Percentiles rank a stretch among this genome's conserved stretches.
phyloP scores from a whole-genome alignment of 306 rosid species.

The Cicer yamashitae region DNA sequence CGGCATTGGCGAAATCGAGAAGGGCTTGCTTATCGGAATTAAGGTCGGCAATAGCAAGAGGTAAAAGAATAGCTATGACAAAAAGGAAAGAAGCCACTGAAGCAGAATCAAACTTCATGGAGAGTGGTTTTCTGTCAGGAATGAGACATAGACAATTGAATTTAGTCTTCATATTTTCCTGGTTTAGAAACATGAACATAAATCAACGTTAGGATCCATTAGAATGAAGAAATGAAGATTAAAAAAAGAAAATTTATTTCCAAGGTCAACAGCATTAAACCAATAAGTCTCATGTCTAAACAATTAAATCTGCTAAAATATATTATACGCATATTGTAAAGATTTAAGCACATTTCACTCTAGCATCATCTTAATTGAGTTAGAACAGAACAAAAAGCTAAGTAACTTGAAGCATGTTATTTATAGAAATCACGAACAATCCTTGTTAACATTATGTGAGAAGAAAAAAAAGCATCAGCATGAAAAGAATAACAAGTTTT shows the following conservation, averaged over 20 bases:
- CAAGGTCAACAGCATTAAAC: neutral
- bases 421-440: slow-evolving; percentile 22
- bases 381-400: slow-evolving; percentile 18
- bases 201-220: slow-evolving; percentile 46
- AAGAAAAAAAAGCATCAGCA: slow-evolving; percentile 14
- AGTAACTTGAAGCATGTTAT: neutral
- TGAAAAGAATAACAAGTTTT: neutral
- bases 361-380: slow-evolving; percentile 11
- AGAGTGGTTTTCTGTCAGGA: slow-evolving; percentile 41
- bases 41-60: slow-evolving; percentile 65
- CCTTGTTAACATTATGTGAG: slow-evolving; percentile 14
- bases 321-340: slow-evolving; percentile 4
- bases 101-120: slow-evolving; percentile 63
- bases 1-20: slow-evolving; percentile 63
- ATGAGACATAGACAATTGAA: slow-evolving; percentile 45
- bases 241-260: neutral
- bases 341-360: slow-evolving; percentile 1
- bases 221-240: slow-evolving; percentile 28
- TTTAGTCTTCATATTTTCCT: slow-evolving; percentile 59
- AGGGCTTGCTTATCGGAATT: slow-evolving; percentile 75
- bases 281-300: neutral
- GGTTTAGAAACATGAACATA: slow-evolving; percentile 48
- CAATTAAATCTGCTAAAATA: slow-evolving; percentile 7
- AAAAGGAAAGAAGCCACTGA: slow-evolving; percentile 56
- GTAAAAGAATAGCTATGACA: slow-evolving; percentile 51